Base-by-base conservation (phyloP, 768 basidiomycete species). In the Lactifluus hygrophoroides region DNA sequence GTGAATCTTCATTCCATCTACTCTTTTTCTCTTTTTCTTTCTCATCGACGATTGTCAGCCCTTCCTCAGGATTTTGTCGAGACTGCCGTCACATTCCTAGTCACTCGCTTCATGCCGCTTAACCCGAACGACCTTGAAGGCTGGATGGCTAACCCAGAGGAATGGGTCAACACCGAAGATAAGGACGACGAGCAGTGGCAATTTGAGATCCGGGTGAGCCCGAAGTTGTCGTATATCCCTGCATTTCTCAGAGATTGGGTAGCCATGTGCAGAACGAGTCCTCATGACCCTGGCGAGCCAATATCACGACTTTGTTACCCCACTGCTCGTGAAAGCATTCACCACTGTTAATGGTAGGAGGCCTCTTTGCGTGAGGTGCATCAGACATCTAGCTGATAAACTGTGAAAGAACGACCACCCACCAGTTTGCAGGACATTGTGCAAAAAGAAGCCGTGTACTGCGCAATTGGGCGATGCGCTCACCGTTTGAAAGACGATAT, bases 231-330 rank as follows among this genome's bases (percentile, higher is more conserved):
- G n/a, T 44, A 42, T 56, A 58, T 23, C 23, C 52, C 34, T 43
- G 28, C 38, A 40, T 48, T 21, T 38, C 49, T 43, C 38, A 32
- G 37, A 44, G 28, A 30, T 32, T 42, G 19, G 37, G 10, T 58
- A 97, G 95, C 86, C 94, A 1, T 95, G 94, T 66, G 90, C 89
- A 47, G 94, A 97, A 72, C 80, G 93, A n/a, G 89, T 97, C 25
- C 75, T 97, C 23, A 82, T 93, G 75, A 84, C 88, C 19, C 70
- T 95, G 19, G 79, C 84, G 17, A 75, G 79, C 48, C 83, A 89
- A 68, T 94, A 87, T 66, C 74, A 76, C 6, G 76, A 82, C 30
- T 82, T 80, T 64, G 85, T 93, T 25, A 76, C 80, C 0, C 89
- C 89, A 2, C 68, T 90, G 8, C 75, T 94, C 50, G 73, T 73